Base-by-base conservation (phyloP, 1,139 yeast genomes). In the Saccharomycopsis crataegensis region DNA sequence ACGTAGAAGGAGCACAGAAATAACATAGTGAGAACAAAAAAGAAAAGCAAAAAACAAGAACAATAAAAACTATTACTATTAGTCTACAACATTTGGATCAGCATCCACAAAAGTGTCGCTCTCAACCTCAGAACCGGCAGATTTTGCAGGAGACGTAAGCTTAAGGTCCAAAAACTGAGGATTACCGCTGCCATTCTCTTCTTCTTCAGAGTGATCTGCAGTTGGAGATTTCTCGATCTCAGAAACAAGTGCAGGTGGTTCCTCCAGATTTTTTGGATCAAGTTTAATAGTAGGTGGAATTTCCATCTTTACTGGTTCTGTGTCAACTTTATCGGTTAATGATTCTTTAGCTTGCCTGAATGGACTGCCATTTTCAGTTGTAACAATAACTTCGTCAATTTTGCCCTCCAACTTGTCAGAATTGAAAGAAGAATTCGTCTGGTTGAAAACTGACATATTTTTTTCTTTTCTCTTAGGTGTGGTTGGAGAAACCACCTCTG, bases 361-460 rank as follows among this genome's bases (percentile, higher is more conserved):
- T n/a, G 45, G 45, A 14, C 45, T 43, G 6, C 45, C 45, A 8
- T 43, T 43, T 8, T 43, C 45, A 5, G 16, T 43, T 5, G 22
- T 43, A 16, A 16, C 28, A 16, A 52, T 38, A 3, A 45, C 55
- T 22, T 52, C 55, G 43, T 52, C 55, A 45, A 52, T 50, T 33
- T 44, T 52, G 4, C 51, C 48, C 28, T 52, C 55, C n/a, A 52
- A 43, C 8, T 50, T 43, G 8, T 46, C 53, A 43, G 53, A 50
- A 32, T 50, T 34, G 22, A 45, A 36, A 22, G 53, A 50, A 16
- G 36, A 9, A 34, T 22, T 45, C 16, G 52, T 14, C 47, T 49
- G 33, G 43, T 43, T 49, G 46, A 49, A 38, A 37, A 41, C 36
- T 49, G 45, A 31, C 49, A 49, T 34, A 17, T 9, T 42, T 16